phyloP scores from a whole-genome alignment of 1,139 yeast genomes.

The Yamadazyma atmosphaerica region DNA sequence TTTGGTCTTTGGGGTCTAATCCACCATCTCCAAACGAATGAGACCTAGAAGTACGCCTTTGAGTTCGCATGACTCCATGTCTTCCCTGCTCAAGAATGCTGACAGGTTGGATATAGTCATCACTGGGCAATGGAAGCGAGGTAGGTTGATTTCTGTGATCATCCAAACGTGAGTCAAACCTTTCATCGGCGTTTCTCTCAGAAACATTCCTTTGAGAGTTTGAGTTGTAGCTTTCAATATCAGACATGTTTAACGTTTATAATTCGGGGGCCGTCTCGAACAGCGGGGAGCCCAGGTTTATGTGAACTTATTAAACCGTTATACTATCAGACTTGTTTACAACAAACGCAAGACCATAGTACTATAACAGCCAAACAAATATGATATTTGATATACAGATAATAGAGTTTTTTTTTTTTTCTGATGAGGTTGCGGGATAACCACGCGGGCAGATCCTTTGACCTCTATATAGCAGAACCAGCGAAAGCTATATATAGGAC shows the following conservation, averaged over 20 bases:
- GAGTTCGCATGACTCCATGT: constrained; percentile 5
- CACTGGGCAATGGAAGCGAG: constrained; percentile 32
- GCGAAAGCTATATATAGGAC: too few species aligned
- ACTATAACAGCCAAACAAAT: not conserved
- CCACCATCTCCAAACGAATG: constrained; percentile 30
- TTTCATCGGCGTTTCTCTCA: constrained; percentile 41
- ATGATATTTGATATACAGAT: too few species aligned
- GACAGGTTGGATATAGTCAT: constrained; percentile 13
- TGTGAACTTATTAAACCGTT: not conserved
- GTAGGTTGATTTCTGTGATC: constrained; percentile 58
- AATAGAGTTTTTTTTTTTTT: not conserved
- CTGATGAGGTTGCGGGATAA: constrained; percentile 3
- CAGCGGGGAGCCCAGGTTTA: not conserved
- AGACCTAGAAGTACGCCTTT: constrained; percentile 26
- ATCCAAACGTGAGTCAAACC: constrained; percentile 51
- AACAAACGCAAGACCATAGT: constrained; percentile 1
- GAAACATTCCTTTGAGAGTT: constrained; percentile 35
- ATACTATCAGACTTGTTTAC: not conserved
- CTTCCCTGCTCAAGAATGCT: constrained; percentile 11
- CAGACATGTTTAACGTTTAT: constrained; percentile 42
- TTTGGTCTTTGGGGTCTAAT: constrained; percentile 18
- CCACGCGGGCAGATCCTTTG: not conserved
- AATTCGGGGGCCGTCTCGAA: too few species aligned
- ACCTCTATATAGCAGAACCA: not conserved
- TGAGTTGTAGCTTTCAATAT: constrained; percentile 43